Base-by-base conservation (phyloP, 2,329 filamentous ascomycete genomes). In the Calonectria pseudoturangicola region DNA sequence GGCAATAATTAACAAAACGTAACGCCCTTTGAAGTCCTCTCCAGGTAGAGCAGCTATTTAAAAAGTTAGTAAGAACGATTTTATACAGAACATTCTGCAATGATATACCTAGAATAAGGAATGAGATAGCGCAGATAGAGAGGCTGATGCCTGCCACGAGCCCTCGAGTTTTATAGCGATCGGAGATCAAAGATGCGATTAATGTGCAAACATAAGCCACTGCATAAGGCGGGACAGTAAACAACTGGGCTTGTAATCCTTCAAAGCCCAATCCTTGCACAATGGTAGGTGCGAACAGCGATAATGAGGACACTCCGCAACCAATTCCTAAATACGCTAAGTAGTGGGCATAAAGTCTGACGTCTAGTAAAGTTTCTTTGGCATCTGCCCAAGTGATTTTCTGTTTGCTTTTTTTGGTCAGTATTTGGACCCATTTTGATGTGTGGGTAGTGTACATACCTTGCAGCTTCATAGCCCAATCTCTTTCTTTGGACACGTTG, bases 201-300 rank as follows among this genome's bases (percentile, higher is more conserved):
- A 48, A 9, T 13, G 45, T 48, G 45, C 45, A 48, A 3, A 48
- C 18, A 48, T 48, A 48, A 12, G 45, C 45, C 21, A 48, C 45
- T 25, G 45, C 45, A n/a, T 48, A 48, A 12, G 45, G 45, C 13
- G 45, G 45, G 8, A 48, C 45, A 7, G 45, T 48, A 8, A 48
- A 48, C 4, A 48, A 10, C 9, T 48, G 45, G 9, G 45, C 45
- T 13, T 48, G 21, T 48, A 48, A 25, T 21, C 45, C 45, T 7
- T 48, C 45, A 13, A 48, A 48, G n/a, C 45, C 45, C 45, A 48
- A n/a, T 48, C 45, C 45, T 13, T 48, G 45, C 8, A 48, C 45
- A 48, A 48, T 48, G 10, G 45, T 48, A 21, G 45, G 45, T 21
- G 45, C 45, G 10, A 48, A 48, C 45, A 48, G 9, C 3, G 45